These are phyloP conservation scores for Flaveria linearis DNA, from an alignment of 129 eudicot species.

Conservation along the genomic window DNA sequence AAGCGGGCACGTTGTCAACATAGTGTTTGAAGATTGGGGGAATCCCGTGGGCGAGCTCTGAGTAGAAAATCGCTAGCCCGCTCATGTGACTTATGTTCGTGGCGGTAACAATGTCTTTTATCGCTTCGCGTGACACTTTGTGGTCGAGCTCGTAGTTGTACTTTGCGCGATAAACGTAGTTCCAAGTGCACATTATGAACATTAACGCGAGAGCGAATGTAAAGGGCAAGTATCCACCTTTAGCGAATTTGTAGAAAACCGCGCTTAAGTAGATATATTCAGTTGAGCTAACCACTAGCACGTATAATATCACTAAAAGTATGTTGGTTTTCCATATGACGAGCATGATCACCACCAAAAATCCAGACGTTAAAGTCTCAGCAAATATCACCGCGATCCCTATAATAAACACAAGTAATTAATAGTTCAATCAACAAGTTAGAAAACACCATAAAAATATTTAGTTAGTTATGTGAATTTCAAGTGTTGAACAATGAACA, in stretches of 20 bases:
- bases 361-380: slow-evolving; percentile 66
- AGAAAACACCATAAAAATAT: neutral
- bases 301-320: slow-evolving; percentile 43
- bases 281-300: slow-evolving; percentile 47
- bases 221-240: slow-evolving; percentile 76
- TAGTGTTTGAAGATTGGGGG: slow-evolving; percentile 87
- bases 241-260: slow-evolving; percentile 65
- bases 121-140: slow-evolving; percentile 51
- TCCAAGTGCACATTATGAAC: slow-evolving; percentile 73
- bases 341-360: slow-evolving; percentile 70
- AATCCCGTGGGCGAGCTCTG: slow-evolving; percentile 84
- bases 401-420: slow-evolving; percentile 1
- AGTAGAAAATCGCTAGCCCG: slow-evolving; percentile 76
- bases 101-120: slow-evolving; percentile 40
- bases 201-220: slow-evolving; percentile 50
- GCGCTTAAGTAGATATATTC: slow-evolving; percentile 58
- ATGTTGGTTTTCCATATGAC: slow-evolving; percentile 76
- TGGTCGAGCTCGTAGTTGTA: slow-evolving; percentile 67
- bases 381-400: slow-evolving; percentile 91
- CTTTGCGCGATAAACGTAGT: slow-evolving; percentile 61
- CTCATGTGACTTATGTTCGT: slow-evolving; percentile 40
- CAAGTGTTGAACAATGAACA: neutral
- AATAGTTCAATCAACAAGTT: neutral
- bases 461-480: neutral
- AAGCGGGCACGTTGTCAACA: slow-evolving; percentile 62